Base-by-base conservation (phyloP, 164 flowering plant species). In the Vitis cinerea region DNA sequence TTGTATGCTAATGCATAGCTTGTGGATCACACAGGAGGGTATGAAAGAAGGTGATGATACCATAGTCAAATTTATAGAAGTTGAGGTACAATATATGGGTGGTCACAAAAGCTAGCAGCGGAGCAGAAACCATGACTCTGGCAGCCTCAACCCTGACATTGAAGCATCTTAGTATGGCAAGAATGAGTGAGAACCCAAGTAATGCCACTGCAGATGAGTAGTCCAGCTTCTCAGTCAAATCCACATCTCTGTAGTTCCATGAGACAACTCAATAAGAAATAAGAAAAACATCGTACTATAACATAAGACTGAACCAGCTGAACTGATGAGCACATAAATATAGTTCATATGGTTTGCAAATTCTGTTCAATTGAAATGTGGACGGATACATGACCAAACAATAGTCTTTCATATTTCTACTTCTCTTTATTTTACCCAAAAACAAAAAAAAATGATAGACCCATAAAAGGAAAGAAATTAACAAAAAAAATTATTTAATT, bases 91-190 rank as follows among this genome's bases (percentile, higher is more conserved):
- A 67, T 63, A 95, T 90, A 65, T 95, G 98, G 57, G 99, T 91
- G 13, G 87, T 82, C 59, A 86, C 84, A 72, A 95, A 91, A 47
- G 97, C 98, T 16, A 88, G 69, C 49, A 95, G 49, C 3, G 99
- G 99, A 68, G 99, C 97, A 60, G 97, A 74, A 64, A 93, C 84
- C 97, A 93, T 95, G 52, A 95, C 97, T 69, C 91, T 84, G 19
- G 87, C 74, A 71, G 98, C 99, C 74, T 95, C 98, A 66, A 62
- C 77, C 74, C 80, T 85, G 72, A 94, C 87, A 73, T 77, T 82
- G 68, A 90, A 90, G 63, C 80, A 65, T 68, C 97, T 73, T 31
- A 94, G 65, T 50, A 90, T 81, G 9, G 97, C 75, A 67, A 90
- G 10, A 59, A 90, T 77, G 61, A 94, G 89, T 12, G 86, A 72